A percentile compares a stretch with the other conserved stretches of the same genome.
These are phyloP conservation scores for Erysimum cheiri DNA, from an alignment of 441 rosid genomes.

Conservation along the genomic window DNA sequence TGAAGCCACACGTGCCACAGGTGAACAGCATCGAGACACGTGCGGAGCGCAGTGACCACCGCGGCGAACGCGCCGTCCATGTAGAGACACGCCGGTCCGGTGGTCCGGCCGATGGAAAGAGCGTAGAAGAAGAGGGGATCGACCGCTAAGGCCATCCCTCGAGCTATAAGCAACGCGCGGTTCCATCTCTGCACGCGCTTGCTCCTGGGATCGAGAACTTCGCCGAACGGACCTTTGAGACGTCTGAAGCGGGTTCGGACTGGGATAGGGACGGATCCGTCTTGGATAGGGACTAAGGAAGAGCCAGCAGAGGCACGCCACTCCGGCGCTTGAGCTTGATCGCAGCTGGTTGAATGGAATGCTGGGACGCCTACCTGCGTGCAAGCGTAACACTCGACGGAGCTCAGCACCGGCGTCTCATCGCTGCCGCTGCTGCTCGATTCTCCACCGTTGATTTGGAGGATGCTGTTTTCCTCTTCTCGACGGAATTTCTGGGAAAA, in stretches of 20 bases:
- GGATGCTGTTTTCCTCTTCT: neutral
- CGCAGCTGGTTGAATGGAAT: slow-evolving; percentile 79
- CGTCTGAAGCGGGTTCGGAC: neutral
- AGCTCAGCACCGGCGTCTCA: slow-evolving; percentile 45
- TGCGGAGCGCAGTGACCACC: slow-evolving; percentile 56
- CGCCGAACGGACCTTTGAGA: slow-evolving; percentile 49
- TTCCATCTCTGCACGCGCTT: slow-evolving; percentile 67
- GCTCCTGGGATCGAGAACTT: slow-evolving; percentile 70
- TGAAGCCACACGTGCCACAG: slow-evolving; percentile 74
- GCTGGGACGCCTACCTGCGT: slow-evolving; percentile 73
- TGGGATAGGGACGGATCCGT: slow-evolving; percentile 23
- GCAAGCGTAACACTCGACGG: slow-evolving; percentile 71
- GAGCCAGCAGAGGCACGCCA: slow-evolving; percentile 80
- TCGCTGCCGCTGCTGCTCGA: slow-evolving; percentile 39
- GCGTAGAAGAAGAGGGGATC: slow-evolving; percentile 85
- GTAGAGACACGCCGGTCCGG: slow-evolving; percentile 63
- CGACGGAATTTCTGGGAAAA: slow-evolving; percentile 40
- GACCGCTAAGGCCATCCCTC: slow-evolving; percentile 66
- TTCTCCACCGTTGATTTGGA: slow-evolving; percentile 33
- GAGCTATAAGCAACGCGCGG: slow-evolving; percentile 61
- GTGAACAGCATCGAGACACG: slow-evolving; percentile 62
- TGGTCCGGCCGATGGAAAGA: slow-evolving; percentile 49
- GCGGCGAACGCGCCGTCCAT: slow-evolving; percentile 67
- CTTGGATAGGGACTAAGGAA: slow-evolving; percentile 52
- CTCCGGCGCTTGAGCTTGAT: slow-evolving; percentile 62